A percentile compares a stretch with the other conserved stretches of the same genome.
Conservation (phyloP, 1,284 basidiomycete genomes). For the Rhodotorula sp. region DNA sequence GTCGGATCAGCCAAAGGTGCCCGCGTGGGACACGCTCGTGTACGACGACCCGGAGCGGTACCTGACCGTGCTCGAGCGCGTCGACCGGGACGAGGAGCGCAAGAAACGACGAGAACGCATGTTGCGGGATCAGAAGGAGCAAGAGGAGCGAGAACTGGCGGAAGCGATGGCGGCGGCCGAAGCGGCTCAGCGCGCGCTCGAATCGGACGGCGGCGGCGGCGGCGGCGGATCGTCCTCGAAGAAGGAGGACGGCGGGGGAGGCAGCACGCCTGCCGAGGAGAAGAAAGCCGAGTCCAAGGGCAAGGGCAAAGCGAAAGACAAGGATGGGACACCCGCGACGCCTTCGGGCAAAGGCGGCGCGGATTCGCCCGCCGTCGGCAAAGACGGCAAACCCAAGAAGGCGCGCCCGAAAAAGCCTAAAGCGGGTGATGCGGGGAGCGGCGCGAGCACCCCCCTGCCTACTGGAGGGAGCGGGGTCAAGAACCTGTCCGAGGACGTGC, state of each 20-base stretch:
- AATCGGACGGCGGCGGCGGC: conserved; percentile 49
- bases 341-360: conserved; percentile 5
- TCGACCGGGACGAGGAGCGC: conserved; percentile 77
- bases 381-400: conserved; percentile 55
- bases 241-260: background rate
- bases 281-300: conserved; percentile 3
- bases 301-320: conserved; percentile 25
- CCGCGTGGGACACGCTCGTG: conserved; percentile 76
- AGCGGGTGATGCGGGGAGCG: conserved; percentile 9
- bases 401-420: conserved; percentile 72
- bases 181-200: conserved; percentile 27
- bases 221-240: conserved; percentile 12
- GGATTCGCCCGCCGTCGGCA: conserved; percentile 18
- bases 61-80: conserved; percentile 66
- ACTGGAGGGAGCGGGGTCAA: conserved; percentile 67
- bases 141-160: conserved; percentile 50
- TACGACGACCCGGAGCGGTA: conserved; percentile 72
- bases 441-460: conserved; percentile 13
- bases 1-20: conserved; percentile 43
- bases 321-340: conserved; percentile 13
- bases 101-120: conserved; percentile 68
- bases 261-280: background rate
- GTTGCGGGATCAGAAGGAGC: conserved; percentile 62
- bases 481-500: conserved; percentile 82
- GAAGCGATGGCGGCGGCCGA: conserved; percentile 52